A percentile compares a stretch with the other conserved stretches of the same genome.
Evolutionary conservation across 805 yeast species (phyloP).

Genomic region (Cyberlindnera galapagoensis): DNA sequence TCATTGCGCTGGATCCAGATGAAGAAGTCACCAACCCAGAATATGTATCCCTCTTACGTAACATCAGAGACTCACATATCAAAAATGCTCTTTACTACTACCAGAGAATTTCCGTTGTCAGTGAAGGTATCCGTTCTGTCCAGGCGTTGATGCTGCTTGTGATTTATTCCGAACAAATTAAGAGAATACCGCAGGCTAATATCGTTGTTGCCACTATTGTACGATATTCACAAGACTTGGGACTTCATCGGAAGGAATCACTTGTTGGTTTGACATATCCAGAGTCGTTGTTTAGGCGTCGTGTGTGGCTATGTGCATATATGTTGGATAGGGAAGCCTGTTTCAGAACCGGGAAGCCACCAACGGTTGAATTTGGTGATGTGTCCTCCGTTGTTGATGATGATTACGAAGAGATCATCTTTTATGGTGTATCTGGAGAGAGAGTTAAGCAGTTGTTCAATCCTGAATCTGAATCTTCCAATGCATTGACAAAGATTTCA

Average conservation of each 20-base stretch:
- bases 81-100: constrained; percentile 44
- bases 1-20: constrained; percentile 1
- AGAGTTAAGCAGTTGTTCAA: constrained; percentile 4
- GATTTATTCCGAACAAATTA: constrained; percentile 28
- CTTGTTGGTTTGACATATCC: constrained; percentile 29
- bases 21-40: not conserved
- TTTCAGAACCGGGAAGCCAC: constrained; percentile 43
- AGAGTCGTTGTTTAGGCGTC: constrained; percentile 33
- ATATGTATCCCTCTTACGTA: constrained; percentile 8
- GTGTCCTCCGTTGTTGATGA: constrained; percentile 15
- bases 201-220: constrained; percentile 39
- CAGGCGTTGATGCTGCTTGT: constrained; percentile 46
- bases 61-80: constrained; percentile 26
- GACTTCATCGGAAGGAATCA: constrained; percentile 46
- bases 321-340: constrained; percentile 39
- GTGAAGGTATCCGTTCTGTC: constrained; percentile 45
- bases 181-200: constrained; percentile 36
- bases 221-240: constrained; percentile 50
- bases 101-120: constrained; percentile 40
- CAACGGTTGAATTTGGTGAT: constrained; percentile 37
- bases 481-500: constrained; percentile 1
- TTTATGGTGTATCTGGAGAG: constrained; percentile 2
- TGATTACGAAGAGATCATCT: constrained; percentile 8
- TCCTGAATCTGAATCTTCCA: constrained; percentile 3
- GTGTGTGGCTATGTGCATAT: constrained; percentile 46